Evolutionary conservation across 2,329 filamentous ascomycete genomes (phyloP), one percentile per base, ranked within the genome.

Genomic region (Tolypocladium sp.): DNA sequence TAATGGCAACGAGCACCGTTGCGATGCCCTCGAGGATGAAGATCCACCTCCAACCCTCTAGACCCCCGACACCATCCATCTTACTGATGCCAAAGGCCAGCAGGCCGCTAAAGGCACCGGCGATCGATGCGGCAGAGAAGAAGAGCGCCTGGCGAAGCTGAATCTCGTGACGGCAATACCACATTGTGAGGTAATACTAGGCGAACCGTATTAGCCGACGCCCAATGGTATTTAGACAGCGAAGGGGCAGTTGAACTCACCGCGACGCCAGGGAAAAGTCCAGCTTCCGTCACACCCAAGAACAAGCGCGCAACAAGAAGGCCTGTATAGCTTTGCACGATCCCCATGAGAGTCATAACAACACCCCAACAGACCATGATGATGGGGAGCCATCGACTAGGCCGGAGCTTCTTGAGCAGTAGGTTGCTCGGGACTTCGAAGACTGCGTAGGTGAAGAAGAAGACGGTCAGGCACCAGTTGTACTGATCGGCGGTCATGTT

Each of bases 391-490:
- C 92, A 95, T 56, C 90, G 74, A 44, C 84, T 88, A 0, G 91
- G 91, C 0, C 87, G 81, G 57, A 92, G 76, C 17, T 80, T 82
- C 71, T 93, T 94, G 58, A 94, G 82, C 9, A 93, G 73, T 15
- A 93, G 72, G 66, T 94, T 94, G 58, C 87, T 91, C n/a, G 90
- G 76, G 0, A 88, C 83, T 68, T 93, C 90, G 63, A 91, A 91
- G 25, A 88, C 77, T 2, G 88, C 80, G 68, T 94, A 95, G 2
- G 87, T 71, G 63, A 93, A 83, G 77, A 93, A 94, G 77, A 95
- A 94, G 61, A 91, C 83, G 5, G 79, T 80, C 7, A 88, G 77
- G 55, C 84, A 81, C 66, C 84, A 79, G 71, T 92, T 92, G 73
- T 92, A 94, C 68, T 91, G 81, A 59, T 83, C 79, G 5, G 81